Conservation (phyloP, 306 rosid species). For the Rosa persica region DNA sequence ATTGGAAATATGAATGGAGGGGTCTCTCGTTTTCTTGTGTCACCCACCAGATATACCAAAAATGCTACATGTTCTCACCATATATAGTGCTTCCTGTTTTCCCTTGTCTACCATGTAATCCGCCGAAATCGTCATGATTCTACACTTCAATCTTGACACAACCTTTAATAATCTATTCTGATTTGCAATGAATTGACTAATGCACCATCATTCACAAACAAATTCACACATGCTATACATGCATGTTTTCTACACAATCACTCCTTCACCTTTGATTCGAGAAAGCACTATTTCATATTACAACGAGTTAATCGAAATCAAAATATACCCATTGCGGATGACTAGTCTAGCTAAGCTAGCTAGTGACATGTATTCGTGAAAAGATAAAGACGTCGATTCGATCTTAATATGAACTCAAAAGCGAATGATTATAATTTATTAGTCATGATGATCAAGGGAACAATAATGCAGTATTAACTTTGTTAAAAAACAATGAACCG, state of each 20-base stretch:
- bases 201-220: background rate
- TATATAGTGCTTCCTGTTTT: background rate
- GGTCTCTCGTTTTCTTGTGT: background rate
- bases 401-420: no score
- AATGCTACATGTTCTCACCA: background rate
- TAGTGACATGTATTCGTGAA: background rate
- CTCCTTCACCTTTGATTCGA: background rate
- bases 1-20: background rate
- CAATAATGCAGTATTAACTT: no score
- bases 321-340: no score
- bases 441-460: no score
- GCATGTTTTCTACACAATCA: background rate
- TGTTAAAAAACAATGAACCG: no score
- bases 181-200: background rate
- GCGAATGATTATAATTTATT: no score
- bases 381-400: no score
- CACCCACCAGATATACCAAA: background rate
- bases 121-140: background rate
- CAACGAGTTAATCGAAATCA: background rate
- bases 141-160: no score
- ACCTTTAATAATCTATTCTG: no score
- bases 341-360: background rate
- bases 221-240: background rate
- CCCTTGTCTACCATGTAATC: background rate
- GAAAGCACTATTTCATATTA: no score